Conservation (phyloP, 768 basidiomycete species). For the Lactifluus rugatus region DNA sequence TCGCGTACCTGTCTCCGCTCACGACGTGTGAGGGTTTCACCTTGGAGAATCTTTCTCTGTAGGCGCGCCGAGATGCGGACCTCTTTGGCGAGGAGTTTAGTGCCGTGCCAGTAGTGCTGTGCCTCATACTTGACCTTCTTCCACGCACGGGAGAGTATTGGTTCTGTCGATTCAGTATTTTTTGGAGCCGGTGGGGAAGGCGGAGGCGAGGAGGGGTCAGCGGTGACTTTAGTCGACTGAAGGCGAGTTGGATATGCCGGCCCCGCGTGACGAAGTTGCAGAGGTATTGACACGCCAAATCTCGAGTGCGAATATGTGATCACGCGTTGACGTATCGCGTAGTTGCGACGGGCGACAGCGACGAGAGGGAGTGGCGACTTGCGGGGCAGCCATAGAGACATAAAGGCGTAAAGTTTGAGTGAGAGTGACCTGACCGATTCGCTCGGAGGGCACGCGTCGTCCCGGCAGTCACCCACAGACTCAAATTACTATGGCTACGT, state of each 20-base stretch:
- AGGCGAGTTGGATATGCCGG: neutral
- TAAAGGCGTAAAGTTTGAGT: constrained; percentile 22
- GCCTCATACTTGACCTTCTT: constrained; percentile 93
- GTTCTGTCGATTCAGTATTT: constrained; percentile 34
- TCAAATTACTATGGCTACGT: neutral
- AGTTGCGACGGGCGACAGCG: constrained; percentile 23
- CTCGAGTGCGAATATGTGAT: constrained; percentile 9
- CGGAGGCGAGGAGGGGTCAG: constrained; percentile 33
- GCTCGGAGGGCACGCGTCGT: too few species aligned
- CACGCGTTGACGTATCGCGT: constrained; percentile 17
- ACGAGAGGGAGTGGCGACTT: constrained; percentile 37
- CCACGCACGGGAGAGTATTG: constrained; percentile 63
- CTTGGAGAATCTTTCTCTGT: constrained; percentile 87
- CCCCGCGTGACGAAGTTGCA: constrained; percentile 9
- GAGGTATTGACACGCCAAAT: constrained; percentile 14
- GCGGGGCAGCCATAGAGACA: constrained; percentile 75
- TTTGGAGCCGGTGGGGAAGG: constrained; percentile 17
- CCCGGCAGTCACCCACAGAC: neutral
- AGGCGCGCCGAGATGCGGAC: constrained; percentile 82
- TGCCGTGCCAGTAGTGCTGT: constrained; percentile 93
- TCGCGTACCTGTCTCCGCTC: constrained; percentile 78
- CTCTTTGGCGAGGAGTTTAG: constrained; percentile 89
- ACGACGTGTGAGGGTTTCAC: constrained; percentile 82
- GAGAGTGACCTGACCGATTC: neutral
- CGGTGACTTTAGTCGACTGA: constrained; percentile 29